Base-by-base conservation (phyloP, 164 flowering plant species). In the Berberis vulgaris region DNA sequence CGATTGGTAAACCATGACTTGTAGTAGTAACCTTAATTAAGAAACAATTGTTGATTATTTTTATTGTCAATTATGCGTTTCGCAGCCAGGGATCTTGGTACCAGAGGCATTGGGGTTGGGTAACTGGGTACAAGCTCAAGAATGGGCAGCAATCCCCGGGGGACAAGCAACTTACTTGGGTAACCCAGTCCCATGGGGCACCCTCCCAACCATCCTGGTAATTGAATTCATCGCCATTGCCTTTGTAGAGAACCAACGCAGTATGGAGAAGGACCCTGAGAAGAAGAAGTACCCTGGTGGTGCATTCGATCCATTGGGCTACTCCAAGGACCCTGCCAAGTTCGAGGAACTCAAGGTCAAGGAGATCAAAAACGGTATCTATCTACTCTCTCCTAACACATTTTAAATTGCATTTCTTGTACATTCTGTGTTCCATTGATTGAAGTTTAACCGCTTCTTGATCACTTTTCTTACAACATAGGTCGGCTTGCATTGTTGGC, bases 231-330 rank as follows among this genome's bases (percentile, higher is more conserved):
- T 94, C 1, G 67, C 97, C 59, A 86, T 94, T 2, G 84, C 96
- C 57, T 91, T 91, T 49, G 96, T 87, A 0, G 97, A 94, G 83
- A 89, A 89, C 89, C 99, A 94, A 68, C 78, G 99, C 41, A 94
- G 87, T 81, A 86, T 89, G 93, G 97, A 94, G 79, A 94, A 94
- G 45, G 96, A 94, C 78, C 59, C 90, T 0, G 97, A 94, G 81
- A 94, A 87, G 88, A 88, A 79, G 84, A 94, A 94, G 81, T 94
- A 94, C 84, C 97, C 97, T 0, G 97, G 99, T 62, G 96, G 97
- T 4, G 96, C 97, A 45, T 94, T 94, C 52, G 99, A 94, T 73
- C 99, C 97, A 1, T 64, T 94, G 64, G 99, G 97, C 47, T 94
- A 73, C 90, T 94, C 97, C 67, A 91, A 94, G 76, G 99, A 94